Evolutionary conservation across 441 rosid species (phyloP).

Genomic region (Bruguiera hainesii): DNA sequence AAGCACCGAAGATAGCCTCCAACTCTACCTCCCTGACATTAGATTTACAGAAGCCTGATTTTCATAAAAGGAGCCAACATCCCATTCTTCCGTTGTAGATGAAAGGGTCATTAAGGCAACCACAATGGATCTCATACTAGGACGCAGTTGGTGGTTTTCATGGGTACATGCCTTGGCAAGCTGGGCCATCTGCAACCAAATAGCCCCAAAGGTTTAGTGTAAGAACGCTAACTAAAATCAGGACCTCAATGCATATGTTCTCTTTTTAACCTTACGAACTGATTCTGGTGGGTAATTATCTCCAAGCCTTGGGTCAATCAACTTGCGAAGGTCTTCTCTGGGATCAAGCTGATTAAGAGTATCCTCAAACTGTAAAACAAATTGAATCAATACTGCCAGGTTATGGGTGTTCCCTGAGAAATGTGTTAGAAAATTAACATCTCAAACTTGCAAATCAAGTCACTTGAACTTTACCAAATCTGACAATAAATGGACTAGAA

Average conservation of each 20-base stretch:
- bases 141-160: slow-evolving; percentile 70
- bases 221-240: too few species aligned
- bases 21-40: slow-evolving; percentile 67
- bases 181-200: slow-evolving; percentile 65
- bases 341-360: slow-evolving; percentile 54
- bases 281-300: slow-evolving; percentile 71
- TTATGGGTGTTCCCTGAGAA: neutral
- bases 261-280: slow-evolving; percentile 50
- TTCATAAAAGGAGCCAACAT: slow-evolving; percentile 65
- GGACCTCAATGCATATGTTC: neutral
- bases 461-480: neutral
- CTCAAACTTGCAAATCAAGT: neutral
- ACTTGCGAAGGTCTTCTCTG: slow-evolving; percentile 48
- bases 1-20: too few species aligned
- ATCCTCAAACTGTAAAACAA: slow-evolving; percentile 64
- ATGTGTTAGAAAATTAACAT: neutral
- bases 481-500: too few species aligned
- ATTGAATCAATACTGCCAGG: neutral
- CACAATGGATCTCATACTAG: slow-evolving; percentile 85
- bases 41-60: slow-evolving; percentile 65
- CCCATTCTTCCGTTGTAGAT: slow-evolving; percentile 83
- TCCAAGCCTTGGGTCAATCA: slow-evolving; percentile 75
- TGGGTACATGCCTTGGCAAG: slow-evolving; percentile 86
- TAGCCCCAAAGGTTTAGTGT: neutral
- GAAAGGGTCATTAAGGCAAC: slow-evolving; percentile 84